Base-by-base conservation (phyloP, 2,329 filamentous ascomycete genomes). In the Trichoderma cornu-damae region DNA sequence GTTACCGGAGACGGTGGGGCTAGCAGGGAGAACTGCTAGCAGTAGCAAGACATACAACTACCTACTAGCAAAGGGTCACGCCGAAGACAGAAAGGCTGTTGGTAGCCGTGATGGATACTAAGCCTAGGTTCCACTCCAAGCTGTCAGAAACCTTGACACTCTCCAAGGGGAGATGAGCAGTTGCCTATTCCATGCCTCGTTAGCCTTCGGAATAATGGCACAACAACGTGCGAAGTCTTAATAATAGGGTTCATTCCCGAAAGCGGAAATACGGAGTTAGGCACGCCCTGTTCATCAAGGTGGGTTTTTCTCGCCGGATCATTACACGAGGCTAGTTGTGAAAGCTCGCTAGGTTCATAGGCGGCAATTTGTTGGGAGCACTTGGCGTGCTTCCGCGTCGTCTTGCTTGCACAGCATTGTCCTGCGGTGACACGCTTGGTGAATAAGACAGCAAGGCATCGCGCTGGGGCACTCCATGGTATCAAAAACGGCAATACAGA, bases 191-290 rank as follows among this genome's bases (percentile, higher is more conserved):
- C 37, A 43, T 24, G 28, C 26, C 28, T 22, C 40, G 9, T 14
- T 8, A 11, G 26, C n/a, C 1, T 7, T 38, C n/a, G 40, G 32
- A 32, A 37, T 30, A 30, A 37, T 30, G 22, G 43, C 26, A 46
- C 18, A 11, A 8, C 20, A 20, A 26, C 28, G 20, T 9, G 11
- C n/a, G n/a, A 26, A 24, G 14, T 52, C 32, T 55, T 55, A 55
- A 38, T 37, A 55, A 55, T 55, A 35, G 18, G 32, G n/a, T 22
- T 42, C n/a, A 32, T 38, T 47, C 30, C 42, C 42, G 42, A 38
- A 40, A 1, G 7, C 51, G 51, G 51, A 47, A 47, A 38, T 55
- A 55, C 51, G 51, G 51, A 55, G 16, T 46, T 55, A 55, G 14
- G 38, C n/a, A 6, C 6, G 14, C 28, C 7, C 8, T n/a, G 51